phyloP scores from a whole-genome alignment of 1,284 basidiomycete species.

The Dichomitus squalens region DNA sequence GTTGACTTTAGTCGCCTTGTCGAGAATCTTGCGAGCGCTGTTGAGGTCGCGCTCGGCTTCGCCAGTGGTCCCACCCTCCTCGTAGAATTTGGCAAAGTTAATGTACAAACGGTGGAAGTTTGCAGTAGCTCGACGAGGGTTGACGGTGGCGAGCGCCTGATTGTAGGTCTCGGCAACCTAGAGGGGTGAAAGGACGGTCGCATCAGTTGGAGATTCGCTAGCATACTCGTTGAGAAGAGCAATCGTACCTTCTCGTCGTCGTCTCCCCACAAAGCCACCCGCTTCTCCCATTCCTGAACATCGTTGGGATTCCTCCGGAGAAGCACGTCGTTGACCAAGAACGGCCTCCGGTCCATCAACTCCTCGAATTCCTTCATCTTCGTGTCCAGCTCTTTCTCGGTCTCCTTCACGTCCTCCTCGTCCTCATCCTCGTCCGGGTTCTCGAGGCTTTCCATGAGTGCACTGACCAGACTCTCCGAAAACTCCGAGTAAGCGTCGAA shows the following conservation, averaged over 20 bases:
- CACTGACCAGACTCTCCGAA: conserved; percentile 88
- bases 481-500: conserved; percentile 98
- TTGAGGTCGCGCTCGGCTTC: conserved; percentile 83
- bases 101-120: conserved; percentile 92
- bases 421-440: conserved; percentile 71
- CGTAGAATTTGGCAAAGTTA: conserved; percentile 97
- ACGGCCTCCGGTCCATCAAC: conserved; percentile 93
- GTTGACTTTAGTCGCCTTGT: conserved; percentile 89
- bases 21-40: conserved; percentile 89
- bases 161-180: conserved; percentile 93
- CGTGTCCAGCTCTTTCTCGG: conserved; percentile 84
- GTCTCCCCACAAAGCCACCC: conserved; percentile 91
- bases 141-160: conserved; percentile 86
- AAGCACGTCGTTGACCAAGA: conserved; percentile 96
- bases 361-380: conserved; percentile 95
- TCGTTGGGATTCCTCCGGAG: conserved; percentile 95
- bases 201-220: no score
- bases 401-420: conserved; percentile 77
- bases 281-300: conserved; percentile 99
- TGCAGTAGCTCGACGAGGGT: conserved; percentile 89
- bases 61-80: conserved; percentile 85
- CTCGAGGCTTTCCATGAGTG: conserved; percentile 87
- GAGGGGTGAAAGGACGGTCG: neutral
- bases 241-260: conserved; percentile 83
- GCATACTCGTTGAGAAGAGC: no score